Evolutionary conservation across 331 rosid genomes (phyloP), one percentile per base, ranked within the genome.

Genomic region (Malus hybrid): DNA sequence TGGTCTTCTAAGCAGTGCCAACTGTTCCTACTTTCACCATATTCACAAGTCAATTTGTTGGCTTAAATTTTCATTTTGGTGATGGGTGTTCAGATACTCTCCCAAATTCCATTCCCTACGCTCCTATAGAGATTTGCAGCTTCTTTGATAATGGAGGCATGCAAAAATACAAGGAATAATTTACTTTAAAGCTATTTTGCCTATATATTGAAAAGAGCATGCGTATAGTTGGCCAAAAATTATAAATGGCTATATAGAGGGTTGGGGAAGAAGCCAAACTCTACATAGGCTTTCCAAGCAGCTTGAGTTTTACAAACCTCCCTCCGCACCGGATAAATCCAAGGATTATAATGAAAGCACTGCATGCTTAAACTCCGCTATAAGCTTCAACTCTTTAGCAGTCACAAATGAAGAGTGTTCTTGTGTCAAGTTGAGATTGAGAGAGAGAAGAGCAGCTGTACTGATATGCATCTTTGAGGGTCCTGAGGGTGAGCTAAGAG

Each of bases 381-480:
- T 63, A 48, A 10, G 22, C 44, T 30, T 32, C 63, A 53, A 68
- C 39, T 53, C 66, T 16, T 22, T 63, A 58, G 52, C 30, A 57
- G 58, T 19, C 10, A 14, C 24, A 28, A 32, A 30, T 7, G 71
- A 58, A 46, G 66, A 16, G 71, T 9, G 29, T 55, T 34, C 52
- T 46, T 53, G 60, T 63, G 72, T 22, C 3, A 77, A 62, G 18
- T 18, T 75, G 46, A 60, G 52, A 11, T 13, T 75, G 46, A 52
- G 60, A 22, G 44, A 70, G 72, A 77, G 82, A 80, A 77, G 83
- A 81, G 85, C 83, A 19, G 83, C 87, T 29, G 83, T 84, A 42
- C 70, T 80, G 26, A 70, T 78, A 65, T 84, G 87, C 63, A 76
- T 80, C 69, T 84, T 80, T 66, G 82, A 84, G 78, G 81, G 76